phyloP scores from a whole-genome alignment of 2,329 filamentous ascomycete species.

The Penicillium brasilianum region DNA sequence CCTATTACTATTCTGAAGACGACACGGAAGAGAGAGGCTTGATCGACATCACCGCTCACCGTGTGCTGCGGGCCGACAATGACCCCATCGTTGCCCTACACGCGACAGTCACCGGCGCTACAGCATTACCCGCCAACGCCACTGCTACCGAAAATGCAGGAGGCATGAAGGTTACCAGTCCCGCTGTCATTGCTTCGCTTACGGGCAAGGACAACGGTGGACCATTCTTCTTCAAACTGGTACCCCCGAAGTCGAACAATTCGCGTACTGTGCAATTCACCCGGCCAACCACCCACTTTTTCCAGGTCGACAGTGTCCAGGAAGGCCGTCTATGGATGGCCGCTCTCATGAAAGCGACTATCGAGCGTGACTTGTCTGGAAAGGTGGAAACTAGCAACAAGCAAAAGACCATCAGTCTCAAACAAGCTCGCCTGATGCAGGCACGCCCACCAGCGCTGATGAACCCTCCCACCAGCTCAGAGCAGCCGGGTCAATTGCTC shows the following conservation, averaged over 20 bases:
- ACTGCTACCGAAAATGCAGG: constrained; percentile 45
- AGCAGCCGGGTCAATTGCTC: constrained; percentile 22
- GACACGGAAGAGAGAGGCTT: constrained; percentile 92
- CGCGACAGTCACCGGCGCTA: constrained; percentile 88
- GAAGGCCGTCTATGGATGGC: constrained; percentile 97
- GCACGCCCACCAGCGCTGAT: constrained; percentile 89
- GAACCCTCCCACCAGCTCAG: constrained; percentile 53
- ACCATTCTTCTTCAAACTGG: constrained; percentile 97
- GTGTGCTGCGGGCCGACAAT: constrained; percentile 91
- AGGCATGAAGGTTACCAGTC: constrained; percentile 36
- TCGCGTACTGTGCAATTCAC: constrained; percentile 95
- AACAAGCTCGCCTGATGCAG: constrained; percentile 84
- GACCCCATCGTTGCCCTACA: constrained; percentile 89
- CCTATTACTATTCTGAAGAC: constrained; percentile 94
- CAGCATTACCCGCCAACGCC: constrained; percentile 59
- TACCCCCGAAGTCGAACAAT: constrained; percentile 84
- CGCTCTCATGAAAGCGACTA: constrained; percentile 97
- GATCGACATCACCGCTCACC: constrained; percentile 97
- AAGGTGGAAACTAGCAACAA: constrained; percentile 91
- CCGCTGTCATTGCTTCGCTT: constrained; percentile 38
- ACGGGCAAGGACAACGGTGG: constrained; percentile 59
- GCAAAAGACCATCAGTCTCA: constrained; percentile 92
- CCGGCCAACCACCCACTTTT: constrained; percentile 96
- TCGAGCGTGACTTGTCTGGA: constrained; percentile 81
- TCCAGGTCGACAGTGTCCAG: constrained; percentile 88